These are phyloP conservation scores for Suillus hirtellus DNA, from an alignment of 768 basidiomycete species.

Conservation along the genomic window DNA sequence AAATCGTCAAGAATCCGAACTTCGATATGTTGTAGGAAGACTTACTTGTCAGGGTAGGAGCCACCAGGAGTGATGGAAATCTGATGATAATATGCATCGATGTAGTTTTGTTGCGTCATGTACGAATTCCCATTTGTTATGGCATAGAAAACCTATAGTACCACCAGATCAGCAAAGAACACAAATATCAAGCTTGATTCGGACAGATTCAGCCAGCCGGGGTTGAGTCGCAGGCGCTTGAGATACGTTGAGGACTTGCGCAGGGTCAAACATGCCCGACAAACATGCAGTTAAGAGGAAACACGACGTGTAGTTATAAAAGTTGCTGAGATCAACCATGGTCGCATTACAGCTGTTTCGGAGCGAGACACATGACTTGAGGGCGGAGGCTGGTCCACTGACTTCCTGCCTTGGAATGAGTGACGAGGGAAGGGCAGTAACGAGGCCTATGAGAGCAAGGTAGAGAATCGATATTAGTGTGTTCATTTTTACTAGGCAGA, in stretches of 20 bases:
- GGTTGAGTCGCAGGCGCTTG: conserved; percentile 21
- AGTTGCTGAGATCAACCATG: conserved; percentile 18
- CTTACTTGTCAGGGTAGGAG: conserved; percentile 21
- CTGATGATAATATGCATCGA: conserved; percentile 23
- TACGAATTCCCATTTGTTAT: conserved; percentile 22
- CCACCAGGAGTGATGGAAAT: conserved; percentile 21
- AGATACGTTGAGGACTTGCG: conserved; percentile 8
- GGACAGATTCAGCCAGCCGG: conserved; percentile 19
- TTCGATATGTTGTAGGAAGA: neutral
- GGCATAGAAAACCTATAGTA: conserved; percentile 18
- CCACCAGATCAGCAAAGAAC: neutral
- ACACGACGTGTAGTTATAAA: conserved; percentile 22
- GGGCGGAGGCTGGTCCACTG: neutral
- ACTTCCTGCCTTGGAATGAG: conserved; percentile 18
- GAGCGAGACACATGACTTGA: conserved; percentile 19
- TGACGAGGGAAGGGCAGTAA: conserved; percentile 7
- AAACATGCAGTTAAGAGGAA: conserved; percentile 23
- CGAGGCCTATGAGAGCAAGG: conserved; percentile 9
- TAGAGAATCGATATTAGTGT: conserved; percentile 1
- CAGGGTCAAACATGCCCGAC: conserved; percentile 4
- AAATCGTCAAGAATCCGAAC: neutral
- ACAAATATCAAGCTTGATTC: neutral
- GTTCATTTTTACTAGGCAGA: neutral
- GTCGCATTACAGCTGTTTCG: conserved; percentile 22
- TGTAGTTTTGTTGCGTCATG: conserved; percentile 26